Percentiles rank a stretch among this genome's conserved stretches.
phyloP scores from a whole-genome alignment of 2,329 filamentous ascomycete genomes.

The Chaetomium globosum region DNA sequence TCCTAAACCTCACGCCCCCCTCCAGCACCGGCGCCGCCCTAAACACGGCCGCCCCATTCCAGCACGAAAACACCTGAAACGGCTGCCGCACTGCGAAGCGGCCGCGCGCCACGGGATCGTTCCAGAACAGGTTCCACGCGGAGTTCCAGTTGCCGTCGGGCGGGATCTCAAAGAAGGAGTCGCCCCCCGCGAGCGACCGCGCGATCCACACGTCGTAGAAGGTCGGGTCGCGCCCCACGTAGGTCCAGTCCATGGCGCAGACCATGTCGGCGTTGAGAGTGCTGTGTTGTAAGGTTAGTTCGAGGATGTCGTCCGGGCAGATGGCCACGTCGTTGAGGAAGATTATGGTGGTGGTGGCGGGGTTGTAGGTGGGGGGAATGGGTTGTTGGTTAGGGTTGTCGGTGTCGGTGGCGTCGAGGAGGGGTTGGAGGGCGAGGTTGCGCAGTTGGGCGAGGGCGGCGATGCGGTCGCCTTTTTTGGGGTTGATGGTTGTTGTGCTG shows the following conservation, averaged over 20 bases:
- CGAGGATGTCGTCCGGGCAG: slow-evolving; percentile 60
- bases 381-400: slow-evolving; percentile 7
- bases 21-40: slow-evolving; percentile 49
- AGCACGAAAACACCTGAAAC: slow-evolving; percentile 64
- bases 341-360: slow-evolving; percentile 44
- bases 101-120: slow-evolving; percentile 43
- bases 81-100: slow-evolving; percentile 47
- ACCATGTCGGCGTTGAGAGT: slow-evolving; percentile 56
- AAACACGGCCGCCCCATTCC: slow-evolving; percentile 60
- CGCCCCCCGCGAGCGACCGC: slow-evolving; percentile 52
- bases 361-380: neutral
- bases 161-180: slow-evolving; percentile 59
- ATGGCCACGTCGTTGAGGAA: slow-evolving; percentile 59
- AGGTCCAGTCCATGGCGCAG: slow-evolving; percentile 63
- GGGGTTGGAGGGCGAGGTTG: slow-evolving; percentile 55
- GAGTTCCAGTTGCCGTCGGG: slow-evolving; percentile 53
- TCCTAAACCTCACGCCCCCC: slow-evolving; percentile 50
- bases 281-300: slow-evolving; percentile 54
- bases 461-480: slow-evolving; percentile 50
- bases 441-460: slow-evolving; percentile 53
- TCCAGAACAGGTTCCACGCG: slow-evolving; percentile 57
- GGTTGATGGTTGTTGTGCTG: slow-evolving; percentile 48
- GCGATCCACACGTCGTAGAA: slow-evolving; percentile 64
- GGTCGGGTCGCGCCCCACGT: slow-evolving; percentile 47
- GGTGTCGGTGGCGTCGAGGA: slow-evolving; percentile 38